Percentiles rank a stretch among this genome's conserved stretches.
Conservation (phyloP, 2,329 filamentous ascomycete species). For the Penicillium sp. region DNA sequence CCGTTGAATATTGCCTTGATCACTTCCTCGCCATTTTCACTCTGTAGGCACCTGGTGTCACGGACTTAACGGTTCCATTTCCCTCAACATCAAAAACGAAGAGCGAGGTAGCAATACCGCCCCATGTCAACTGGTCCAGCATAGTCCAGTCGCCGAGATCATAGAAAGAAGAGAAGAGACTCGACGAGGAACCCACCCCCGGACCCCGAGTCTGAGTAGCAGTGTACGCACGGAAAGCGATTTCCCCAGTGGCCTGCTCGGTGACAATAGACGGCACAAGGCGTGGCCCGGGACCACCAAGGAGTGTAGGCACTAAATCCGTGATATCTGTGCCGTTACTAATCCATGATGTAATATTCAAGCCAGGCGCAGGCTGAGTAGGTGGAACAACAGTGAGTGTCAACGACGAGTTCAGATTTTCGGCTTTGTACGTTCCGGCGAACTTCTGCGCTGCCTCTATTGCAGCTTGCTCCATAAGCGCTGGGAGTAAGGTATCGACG, state of each 20-base stretch:
- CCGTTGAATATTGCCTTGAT: not conserved
- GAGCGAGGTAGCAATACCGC: conserved; percentile 20
- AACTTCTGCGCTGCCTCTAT: conserved; percentile 29
- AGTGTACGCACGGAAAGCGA: conserved; percentile 23
- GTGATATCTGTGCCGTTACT: conserved; percentile 34
- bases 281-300: conserved; percentile 5
- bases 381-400: conserved; percentile 19
- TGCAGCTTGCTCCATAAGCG: conserved; percentile 33
- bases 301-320: not conserved
- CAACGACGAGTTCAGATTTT: conserved; percentile 29
- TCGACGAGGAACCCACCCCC: not conserved
- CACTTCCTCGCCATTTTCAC: conserved; percentile 16
- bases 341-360: conserved; percentile 31
- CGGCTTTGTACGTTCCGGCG: conserved; percentile 30
- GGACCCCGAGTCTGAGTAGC: conserved; percentile 1
- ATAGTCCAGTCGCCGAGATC: conserved; percentile 19
- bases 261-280: conserved; percentile 24
- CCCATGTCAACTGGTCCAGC: conserved; percentile 27
- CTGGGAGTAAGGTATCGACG: conserved; percentile 31
- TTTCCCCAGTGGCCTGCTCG: conserved; percentile 10
- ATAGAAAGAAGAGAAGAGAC: conserved; percentile 21
- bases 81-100: conserved; percentile 32
- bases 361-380: conserved; percentile 17
- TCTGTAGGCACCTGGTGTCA: conserved; percentile 21
- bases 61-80: conserved; percentile 22